phyloP scores from a whole-genome alignment of 345 rosid species.

The Citrus cavaleriei region DNA sequence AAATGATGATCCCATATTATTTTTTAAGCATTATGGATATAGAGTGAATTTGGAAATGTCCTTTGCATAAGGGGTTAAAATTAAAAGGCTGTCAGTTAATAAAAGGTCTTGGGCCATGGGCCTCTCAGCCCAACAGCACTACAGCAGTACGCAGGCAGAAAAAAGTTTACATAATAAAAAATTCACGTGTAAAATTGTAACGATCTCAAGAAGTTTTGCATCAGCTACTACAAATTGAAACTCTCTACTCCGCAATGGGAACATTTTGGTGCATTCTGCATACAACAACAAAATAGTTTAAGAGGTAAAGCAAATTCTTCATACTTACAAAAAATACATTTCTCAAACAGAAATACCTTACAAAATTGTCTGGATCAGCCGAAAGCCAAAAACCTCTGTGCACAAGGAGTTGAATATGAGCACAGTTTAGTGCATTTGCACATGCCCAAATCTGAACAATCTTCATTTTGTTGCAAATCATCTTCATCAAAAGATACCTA shows the following conservation, averaged over 20 bases:
- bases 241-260: too few relatives aligned
- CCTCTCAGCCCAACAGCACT: neutral
- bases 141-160: too few relatives aligned
- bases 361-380: neutral
- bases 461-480: neutral
- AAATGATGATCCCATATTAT: too few relatives aligned
- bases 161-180: too few relatives aligned
- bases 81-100: neutral
- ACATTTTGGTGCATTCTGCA: neutral
- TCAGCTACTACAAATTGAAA: neutral
- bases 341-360: neutral
- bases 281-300: constrained; percentile 1
- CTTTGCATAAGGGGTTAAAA: too few relatives aligned
- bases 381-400: neutral
- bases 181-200: too few relatives aligned
- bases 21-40: too few relatives aligned
- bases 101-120: neutral
- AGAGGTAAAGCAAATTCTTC: neutral
- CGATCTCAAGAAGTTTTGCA: neutral
- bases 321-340: neutral
- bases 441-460: neutral
- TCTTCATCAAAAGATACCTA: neutral
- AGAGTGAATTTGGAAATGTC: too few relatives aligned
- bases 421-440: neutral
- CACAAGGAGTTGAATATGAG: neutral